Conservation (phyloP, 345 rosid species). For the Stellera chamaejasme region DNA sequence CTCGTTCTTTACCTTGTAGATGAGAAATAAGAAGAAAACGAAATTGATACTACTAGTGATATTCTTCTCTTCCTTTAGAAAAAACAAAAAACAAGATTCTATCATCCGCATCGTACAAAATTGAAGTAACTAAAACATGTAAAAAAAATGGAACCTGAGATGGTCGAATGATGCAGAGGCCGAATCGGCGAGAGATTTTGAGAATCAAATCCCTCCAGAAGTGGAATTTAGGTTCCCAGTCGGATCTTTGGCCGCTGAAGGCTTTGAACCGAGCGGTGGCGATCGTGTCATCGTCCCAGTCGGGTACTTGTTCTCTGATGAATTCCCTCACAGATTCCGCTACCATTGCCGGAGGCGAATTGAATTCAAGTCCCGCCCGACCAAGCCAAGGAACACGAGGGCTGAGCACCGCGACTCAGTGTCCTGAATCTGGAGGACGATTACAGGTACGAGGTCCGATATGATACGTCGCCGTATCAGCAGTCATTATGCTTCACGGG, state of each 20-base stretch:
- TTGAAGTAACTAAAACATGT: neutral
- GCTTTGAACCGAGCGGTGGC: slow-evolving; percentile 82
- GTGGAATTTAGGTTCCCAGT: slow-evolving; percentile 66
- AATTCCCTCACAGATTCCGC: slow-evolving; percentile 34
- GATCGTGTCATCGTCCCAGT: slow-evolving; percentile 74
- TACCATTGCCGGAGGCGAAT: slow-evolving; percentile 25
- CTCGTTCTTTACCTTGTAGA: slow-evolving; percentile 38
- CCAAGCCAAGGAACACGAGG: neutral
- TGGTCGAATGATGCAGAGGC: slow-evolving; percentile 38
- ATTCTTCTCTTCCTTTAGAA: neutral
- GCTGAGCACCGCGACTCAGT: neutral
- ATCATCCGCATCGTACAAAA: neutral
- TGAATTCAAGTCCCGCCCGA: slow-evolving; percentile 11
- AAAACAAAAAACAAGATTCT: slow-evolving; percentile 1
- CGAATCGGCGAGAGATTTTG: slow-evolving; percentile 45
- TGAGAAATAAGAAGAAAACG: slow-evolving; percentile 4
- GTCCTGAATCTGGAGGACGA: neutral
- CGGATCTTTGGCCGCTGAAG: slow-evolving; percentile 84
- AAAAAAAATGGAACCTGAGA: slow-evolving; percentile 41
- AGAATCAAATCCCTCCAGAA: slow-evolving; percentile 79
- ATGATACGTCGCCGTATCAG: neutral
- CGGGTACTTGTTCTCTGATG: slow-evolving; percentile 52
- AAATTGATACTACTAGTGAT: too few relatives aligned
- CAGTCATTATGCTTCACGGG: neutral
- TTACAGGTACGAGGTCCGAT: too few relatives aligned